Evolutionary conservation across 108 stramenopile genomes (phyloP), one percentile per base, ranked within the genome.

Genomic region (Stephanodiscus minutulus): DNA sequence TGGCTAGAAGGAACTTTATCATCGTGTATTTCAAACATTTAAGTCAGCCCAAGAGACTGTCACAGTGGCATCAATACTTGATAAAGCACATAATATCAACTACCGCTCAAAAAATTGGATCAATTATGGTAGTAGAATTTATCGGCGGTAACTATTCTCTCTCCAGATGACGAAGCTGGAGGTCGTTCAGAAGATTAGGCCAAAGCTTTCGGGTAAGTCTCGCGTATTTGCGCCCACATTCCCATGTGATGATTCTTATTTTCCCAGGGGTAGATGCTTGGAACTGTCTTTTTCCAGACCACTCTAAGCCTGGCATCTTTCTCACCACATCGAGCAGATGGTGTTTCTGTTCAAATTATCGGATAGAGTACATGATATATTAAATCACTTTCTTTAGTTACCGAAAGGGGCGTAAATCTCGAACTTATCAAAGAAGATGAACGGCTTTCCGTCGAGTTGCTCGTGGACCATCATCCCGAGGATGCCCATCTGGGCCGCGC

Each of bases 401-500:
- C 68, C 68, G 27, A 68, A 62, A 9, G 75, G 75, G 24, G 75
- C 39, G 53, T 78, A 78, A 50, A 73, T 73, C 5, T 73, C 72
- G 29, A 78, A 78, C 77, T 78, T 78, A 61, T 73, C 71, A 58
- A 79, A 79, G 82, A 83, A 73, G 53, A 83, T 76, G 70, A 79
- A 85, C 2, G 85, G 83, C 72, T 82, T 77, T 81, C 81, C 81
- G 64, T 83, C 71, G 27, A 80, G 61, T 58, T 73, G 68, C 68
- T 93, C 92, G 69, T 89, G 88, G n/a, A 95, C 85, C 88, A 93
- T 86, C 59, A 91, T 65, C 47, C 89, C 95, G 35, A 94, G 80
- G 81, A 96, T 93, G 50, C 93, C 96, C 92, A 96, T 92, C 90
- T 85, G 81, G 21, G 96, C 96, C 39, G 93, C 92, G 61, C 96